These are phyloP conservation scores for Amaranthus tricolor DNA, from an alignment of 179 eudicot species.

Conservation along the genomic window DNA sequence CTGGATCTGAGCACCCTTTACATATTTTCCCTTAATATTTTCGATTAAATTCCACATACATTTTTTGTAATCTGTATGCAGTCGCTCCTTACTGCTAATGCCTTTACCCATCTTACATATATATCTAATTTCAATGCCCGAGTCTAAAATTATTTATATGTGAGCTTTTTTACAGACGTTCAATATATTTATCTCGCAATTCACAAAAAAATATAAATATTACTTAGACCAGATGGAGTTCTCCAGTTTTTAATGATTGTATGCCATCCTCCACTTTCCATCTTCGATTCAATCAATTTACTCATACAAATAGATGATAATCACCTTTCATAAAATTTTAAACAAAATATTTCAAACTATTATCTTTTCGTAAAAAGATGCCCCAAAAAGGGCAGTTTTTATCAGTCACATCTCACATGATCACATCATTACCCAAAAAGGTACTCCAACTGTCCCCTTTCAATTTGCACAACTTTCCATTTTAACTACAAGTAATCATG, in stretches of 20 bases:
- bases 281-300: neutral
- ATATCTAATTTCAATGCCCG: too few species aligned
- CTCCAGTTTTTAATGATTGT: neutral
- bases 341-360: neutral
- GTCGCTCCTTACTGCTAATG: neutral
- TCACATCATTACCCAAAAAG: conserved; percentile 2
- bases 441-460: neutral
- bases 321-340: neutral
- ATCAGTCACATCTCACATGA: neutral
- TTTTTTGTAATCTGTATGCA: neutral
- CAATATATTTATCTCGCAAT: neutral
- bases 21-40: neutral
- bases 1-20: neutral
- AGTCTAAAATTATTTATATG: neutral
- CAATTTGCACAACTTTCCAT: neutral
- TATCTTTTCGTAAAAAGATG: neutral
- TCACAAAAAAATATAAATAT: neutral
- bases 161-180: neutral
- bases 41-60: neutral
- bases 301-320: neutral
- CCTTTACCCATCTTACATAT: neutral
- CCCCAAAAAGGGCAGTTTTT: neutral
- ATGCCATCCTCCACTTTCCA: neutral
- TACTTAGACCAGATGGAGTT: neutral
- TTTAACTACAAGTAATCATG: conserved; percentile 2